These are phyloP conservation scores for sorghum (Sorghum bicolor) DNA, from an alignment of 176 grass and related monocot genomes.

Conservation along the genomic window Sorghum_bicolor_NCBIv3 NC_012876.2:61749001-61749500, in stretches of 20 bases:
- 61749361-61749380: constrained; percentile 8
- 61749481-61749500: constrained; percentile 32
- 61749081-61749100: not conserved
- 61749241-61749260: constrained; percentile 45
- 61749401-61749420: constrained; percentile 4
- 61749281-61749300: constrained; percentile 64
- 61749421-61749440: constrained; percentile 42
- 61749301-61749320: constrained; percentile 45
- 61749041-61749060: not conserved
- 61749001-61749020: not conserved
- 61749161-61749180: not conserved
- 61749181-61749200: not conserved
- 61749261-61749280: constrained; percentile 50
- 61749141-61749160: not conserved
- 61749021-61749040: not conserved
- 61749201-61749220: constrained; percentile 38
- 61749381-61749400: constrained; percentile 12
- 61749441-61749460: constrained; percentile 32
- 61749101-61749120: not conserved
- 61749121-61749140: not conserved
- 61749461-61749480: constrained; percentile 46
- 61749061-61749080: not conserved
- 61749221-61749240: constrained; percentile 64
- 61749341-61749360: constrained; percentile 42
- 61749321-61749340: constrained; percentile 26